Evolutionary conservation across 371 early-diverging fungal species (phyloP).

Genomic region (Circinella umbellata): DNA sequence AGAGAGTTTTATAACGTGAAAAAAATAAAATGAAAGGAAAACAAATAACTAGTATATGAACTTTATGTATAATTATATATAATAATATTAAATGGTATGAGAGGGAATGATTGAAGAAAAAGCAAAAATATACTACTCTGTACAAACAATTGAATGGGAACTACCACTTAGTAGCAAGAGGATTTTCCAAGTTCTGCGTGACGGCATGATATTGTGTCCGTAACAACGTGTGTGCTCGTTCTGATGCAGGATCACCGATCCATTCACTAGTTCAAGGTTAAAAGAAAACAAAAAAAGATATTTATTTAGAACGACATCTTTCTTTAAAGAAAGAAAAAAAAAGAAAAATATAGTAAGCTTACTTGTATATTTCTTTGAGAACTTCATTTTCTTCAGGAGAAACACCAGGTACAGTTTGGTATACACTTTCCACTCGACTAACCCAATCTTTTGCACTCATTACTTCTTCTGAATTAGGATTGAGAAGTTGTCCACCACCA

Average conservation of each 20-base stretch:
- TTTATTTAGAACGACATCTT: not conserved
- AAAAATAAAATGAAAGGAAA: not conserved
- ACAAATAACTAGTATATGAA: not conserved
- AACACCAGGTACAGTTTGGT: constrained; percentile 50
- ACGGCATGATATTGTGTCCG: constrained; percentile 84
- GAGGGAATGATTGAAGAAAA: too few relatives aligned
- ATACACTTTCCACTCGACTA: constrained; percentile 56
- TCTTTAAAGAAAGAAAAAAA: not conserved
- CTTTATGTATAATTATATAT: not conserved
- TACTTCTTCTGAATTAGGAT: constrained; percentile 43
- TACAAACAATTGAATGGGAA: not conserved
- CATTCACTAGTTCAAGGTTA: constrained; percentile 41
- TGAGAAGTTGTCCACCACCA: constrained; percentile 85
- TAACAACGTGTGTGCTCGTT: constrained; percentile 59
- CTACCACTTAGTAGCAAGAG: constrained; percentile 80
- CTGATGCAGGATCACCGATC: constrained; percentile 43
- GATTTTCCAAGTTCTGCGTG: constrained; percentile 63
- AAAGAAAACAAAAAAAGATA: constrained; percentile 1
- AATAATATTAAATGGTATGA: constrained; percentile 5
- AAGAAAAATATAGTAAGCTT: constrained; percentile 12
- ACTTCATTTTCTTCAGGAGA: constrained; percentile 64
- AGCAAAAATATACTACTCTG: not conserved
- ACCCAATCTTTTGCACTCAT: constrained; percentile 72
- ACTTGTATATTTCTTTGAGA: constrained; percentile 64
- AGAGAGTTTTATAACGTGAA: too few relatives aligned